phyloP scores from a whole-genome alignment of 1,284 basidiomycete species.

The Marasmius tenuissimus region DNA sequence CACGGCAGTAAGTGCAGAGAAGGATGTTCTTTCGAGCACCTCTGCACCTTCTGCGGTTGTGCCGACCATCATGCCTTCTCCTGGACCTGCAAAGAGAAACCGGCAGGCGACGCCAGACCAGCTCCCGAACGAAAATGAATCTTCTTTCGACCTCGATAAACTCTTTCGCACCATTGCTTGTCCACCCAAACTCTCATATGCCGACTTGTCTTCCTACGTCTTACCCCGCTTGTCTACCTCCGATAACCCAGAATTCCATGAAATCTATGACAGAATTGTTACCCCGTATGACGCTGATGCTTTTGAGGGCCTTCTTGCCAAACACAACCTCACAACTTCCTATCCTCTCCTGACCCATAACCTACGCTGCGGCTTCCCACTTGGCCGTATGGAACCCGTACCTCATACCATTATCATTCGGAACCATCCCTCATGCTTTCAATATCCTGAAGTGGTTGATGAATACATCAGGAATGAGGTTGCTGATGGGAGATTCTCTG shows the following conservation, averaged over 20 bases:
- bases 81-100: too few species aligned
- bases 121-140: not conserved
- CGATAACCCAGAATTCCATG: not conserved
- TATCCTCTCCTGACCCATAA: not conserved
- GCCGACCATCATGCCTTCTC: too few species aligned
- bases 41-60: not conserved
- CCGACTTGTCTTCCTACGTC: not conserved
- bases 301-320: not conserved
- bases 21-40: not conserved
- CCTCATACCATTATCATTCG: constrained; percentile 5
- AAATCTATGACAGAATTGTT: not conserved
- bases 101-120: not conserved
- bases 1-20: not conserved
- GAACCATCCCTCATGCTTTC: constrained; percentile 6
- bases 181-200: not conserved
- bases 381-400: not conserved
- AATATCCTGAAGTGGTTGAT: not conserved
- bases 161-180: not conserved
- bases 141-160: not conserved
- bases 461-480: constrained; percentile 9
- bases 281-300: constrained; percentile 2
- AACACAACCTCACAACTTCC: not conserved
- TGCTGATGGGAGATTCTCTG: constrained; percentile 4
- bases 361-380: not conserved
- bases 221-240: too few species aligned